A percentile compares a stretch with the other conserved stretches of the same genome.
These are phyloP conservation scores for Pisolithus orientalis DNA, from an alignment of 768 basidiomycete species.

Conservation along the genomic window DNA sequence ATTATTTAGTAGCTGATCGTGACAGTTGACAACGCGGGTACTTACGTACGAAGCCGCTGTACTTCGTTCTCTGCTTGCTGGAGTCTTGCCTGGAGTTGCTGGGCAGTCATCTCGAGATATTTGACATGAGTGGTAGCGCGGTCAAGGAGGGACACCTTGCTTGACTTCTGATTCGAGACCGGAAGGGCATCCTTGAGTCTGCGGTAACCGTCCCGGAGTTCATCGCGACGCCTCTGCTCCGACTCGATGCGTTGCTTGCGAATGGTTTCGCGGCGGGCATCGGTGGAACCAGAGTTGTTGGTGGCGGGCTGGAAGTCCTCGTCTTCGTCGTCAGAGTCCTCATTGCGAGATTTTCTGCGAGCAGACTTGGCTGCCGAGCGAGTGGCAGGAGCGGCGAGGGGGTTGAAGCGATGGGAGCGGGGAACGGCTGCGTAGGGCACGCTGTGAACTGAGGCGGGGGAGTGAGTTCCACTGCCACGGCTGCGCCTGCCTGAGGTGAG, in stretches of 20 bases:
- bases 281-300: conserved; percentile 41
- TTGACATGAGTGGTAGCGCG: conserved; percentile 84
- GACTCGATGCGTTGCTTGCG: conserved; percentile 92
- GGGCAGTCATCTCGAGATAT: conserved; percentile 76
- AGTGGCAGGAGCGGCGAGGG: conserved; percentile 47
- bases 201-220: conserved; percentile 88
- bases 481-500: conserved; percentile 58
- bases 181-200: conserved; percentile 88
- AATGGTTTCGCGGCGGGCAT: conserved; percentile 82
- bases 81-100: conserved; percentile 68
- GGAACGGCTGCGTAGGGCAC: conserved; percentile 59
- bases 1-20: background rate
- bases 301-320: conserved; percentile 64
- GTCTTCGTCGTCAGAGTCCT: conserved; percentile 67
- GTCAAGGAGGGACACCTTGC: conserved; percentile 87
- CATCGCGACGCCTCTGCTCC: conserved; percentile 86
- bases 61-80: conserved; percentile 78
- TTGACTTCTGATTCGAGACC: conserved; percentile 85
- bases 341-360: conserved; percentile 45
- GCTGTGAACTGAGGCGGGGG: conserved; percentile 40
- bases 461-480: conserved; percentile 61
- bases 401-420: conserved; percentile 75
- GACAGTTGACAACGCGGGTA: background rate
- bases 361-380: conserved; percentile 49
- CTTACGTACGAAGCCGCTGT: conserved; percentile 62